Evolutionary conservation across 225 moss, liverwort and hornwort genomes (phyloP).

Genomic region (Sphagnum tenellum): DNA sequence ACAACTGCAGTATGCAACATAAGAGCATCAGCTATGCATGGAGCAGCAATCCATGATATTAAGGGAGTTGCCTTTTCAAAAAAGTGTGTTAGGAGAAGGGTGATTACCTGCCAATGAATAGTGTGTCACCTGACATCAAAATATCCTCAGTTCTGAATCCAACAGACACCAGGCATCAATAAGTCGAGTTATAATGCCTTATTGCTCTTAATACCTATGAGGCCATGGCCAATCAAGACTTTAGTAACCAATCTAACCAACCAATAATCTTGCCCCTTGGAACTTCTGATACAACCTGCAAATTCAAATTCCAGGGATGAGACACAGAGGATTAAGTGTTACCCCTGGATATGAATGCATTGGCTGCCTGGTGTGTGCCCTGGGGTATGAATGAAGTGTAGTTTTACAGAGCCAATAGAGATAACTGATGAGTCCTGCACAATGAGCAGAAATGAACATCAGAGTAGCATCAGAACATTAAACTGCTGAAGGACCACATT

Average conservation of each 20-base stretch:
- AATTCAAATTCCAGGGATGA: neutral
- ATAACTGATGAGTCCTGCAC: slow-evolving; percentile 58
- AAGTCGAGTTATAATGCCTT: no score
- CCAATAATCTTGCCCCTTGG: no score
- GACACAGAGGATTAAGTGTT: neutral
- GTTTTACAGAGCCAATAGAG: slow-evolving; percentile 53
- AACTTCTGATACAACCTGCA: neutral
- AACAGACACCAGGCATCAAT: no score
- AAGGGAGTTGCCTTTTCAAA: neutral
- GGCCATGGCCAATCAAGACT: no score
- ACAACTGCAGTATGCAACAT: slow-evolving; percentile 41
- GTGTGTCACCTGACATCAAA: slow-evolving; percentile 77
- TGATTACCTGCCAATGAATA: slow-evolving; percentile 66
- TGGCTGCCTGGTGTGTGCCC: slow-evolving; percentile 99
- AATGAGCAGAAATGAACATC: no score
- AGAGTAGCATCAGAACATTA: no score
- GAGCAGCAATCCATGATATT: neutral
- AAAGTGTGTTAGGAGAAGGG: neutral
- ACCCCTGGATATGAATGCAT: slow-evolving; percentile 72
- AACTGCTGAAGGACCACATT: no score
- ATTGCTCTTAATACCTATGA: no score
- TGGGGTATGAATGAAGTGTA: slow-evolving; percentile 94
- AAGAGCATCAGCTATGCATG: neutral
- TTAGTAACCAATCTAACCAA: no score
- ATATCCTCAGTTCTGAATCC: slow-evolving; percentile 11